phyloP scores from a whole-genome alignment of 306 rosid genomes.

The Glycyrrhiza uralensis region DNA sequence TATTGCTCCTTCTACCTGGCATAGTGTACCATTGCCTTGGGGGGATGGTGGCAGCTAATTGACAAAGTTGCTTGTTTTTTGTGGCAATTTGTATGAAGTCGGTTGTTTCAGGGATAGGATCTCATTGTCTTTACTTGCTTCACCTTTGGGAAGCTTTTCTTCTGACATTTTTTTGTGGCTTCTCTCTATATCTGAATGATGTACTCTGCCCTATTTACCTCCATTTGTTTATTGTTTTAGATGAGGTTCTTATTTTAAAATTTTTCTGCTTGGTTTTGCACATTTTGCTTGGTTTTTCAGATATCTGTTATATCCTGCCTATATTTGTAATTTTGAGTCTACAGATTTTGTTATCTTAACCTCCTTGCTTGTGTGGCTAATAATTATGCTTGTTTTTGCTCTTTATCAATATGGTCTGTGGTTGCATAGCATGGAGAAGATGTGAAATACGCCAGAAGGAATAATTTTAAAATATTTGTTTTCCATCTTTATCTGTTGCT shows the following conservation, averaged over 20 bases:
- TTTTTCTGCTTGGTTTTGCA: background rate
- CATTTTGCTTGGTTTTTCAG: background rate
- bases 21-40: background rate
- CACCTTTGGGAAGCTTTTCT: background rate
- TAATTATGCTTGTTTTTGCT: background rate
- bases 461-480: slow-evolving; percentile 17
- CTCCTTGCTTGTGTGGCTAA: background rate
- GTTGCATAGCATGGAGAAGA: background rate
- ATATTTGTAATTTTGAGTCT: background rate
- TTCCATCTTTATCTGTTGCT: slow-evolving; percentile 18
- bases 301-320: background rate
- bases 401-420: background rate
- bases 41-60: background rate
- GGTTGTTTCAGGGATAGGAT: background rate
- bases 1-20: background rate
- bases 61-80: background rate
- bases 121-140: background rate
- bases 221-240: background rate
- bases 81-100: background rate
- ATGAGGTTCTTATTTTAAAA: background rate
- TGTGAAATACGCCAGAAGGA: slow-evolving; percentile 15
- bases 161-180: background rate
- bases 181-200: background rate
- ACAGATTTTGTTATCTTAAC: background rate
- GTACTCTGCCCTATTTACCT: background rate